Evolutionary conservation across 1,284 basidiomycete species (phyloP).

Genomic region (Agaricales sp.): DNA sequence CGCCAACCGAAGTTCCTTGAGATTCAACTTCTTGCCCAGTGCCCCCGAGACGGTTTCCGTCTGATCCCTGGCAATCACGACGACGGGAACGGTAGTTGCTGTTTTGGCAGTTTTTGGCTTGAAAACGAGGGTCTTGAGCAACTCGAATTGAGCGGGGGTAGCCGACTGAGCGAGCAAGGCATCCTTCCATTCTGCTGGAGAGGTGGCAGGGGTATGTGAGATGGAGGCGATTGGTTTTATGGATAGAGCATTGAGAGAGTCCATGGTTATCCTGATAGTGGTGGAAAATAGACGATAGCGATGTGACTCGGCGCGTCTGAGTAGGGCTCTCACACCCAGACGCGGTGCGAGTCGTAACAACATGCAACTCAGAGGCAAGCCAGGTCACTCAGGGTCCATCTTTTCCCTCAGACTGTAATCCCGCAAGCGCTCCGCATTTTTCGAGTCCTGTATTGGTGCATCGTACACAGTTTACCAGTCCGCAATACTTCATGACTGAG

Average conservation of each 20-base stretch:
- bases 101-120: conserved; percentile 89
- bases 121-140: conserved; percentile 80
- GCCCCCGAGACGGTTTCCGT: conserved; percentile 72
- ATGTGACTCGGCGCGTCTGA: conserved; percentile 1
- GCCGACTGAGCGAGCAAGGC: conserved; percentile 38
- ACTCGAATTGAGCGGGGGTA: conserved; percentile 50
- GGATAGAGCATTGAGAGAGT: conserved; percentile 36
- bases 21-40: conserved; percentile 73
- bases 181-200: conserved; percentile 61
- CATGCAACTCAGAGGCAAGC: neutral
- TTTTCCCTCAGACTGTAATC: neutral
- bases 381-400: neutral
- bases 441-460: too few species aligned
- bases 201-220: conserved; percentile 44
- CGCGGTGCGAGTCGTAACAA: conserved; percentile 1
- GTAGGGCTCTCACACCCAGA: neutral
- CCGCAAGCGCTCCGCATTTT: neutral
- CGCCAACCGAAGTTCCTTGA: conserved; percentile 89
- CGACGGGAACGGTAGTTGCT: conserved; percentile 75
- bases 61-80: conserved; percentile 78
- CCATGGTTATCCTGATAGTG: neutral
- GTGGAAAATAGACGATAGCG: neutral
- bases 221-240: conserved; percentile 42
- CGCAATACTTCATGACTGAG: too few species aligned
- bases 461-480: too few species aligned